phyloP scores from a whole-genome alignment of 768 basidiomycete genomes.

The Tremella mesenterica region DNA sequence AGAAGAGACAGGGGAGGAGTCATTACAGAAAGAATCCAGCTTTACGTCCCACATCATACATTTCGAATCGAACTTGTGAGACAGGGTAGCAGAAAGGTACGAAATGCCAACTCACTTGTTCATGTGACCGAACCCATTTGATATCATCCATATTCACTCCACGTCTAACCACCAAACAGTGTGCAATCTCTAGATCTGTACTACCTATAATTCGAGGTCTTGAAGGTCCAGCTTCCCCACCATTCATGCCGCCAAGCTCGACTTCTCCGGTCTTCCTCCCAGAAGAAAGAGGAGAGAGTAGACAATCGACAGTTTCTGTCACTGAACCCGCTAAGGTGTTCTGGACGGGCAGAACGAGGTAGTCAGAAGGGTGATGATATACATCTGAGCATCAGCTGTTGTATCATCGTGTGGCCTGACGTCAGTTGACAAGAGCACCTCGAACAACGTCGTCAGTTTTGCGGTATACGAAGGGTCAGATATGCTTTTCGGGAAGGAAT shows the following conservation, averaged over 20 bases:
- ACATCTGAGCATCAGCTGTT: conserved; percentile 11
- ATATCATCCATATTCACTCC: conserved; percentile 31
- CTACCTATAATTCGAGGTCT: conserved; percentile 19
- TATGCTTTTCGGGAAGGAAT: no score
- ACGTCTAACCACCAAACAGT: conserved; percentile 29
- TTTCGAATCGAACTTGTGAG: no score
- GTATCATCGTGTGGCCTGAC: no score
- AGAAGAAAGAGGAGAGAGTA: conserved; percentile 9
- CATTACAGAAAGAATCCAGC: no score
- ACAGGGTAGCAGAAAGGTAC: no score
- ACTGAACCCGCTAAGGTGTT: conserved; percentile 42
- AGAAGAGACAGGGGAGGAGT: no score
- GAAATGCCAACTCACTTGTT: conserved; percentile 29
- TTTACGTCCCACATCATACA: no score
- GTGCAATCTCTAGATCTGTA: conserved; percentile 27
- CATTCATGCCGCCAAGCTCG: background rate
- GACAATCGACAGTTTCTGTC: conserved; percentile 32
- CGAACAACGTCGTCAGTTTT: no score
- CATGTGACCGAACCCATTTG: conserved; percentile 38
- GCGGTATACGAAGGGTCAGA: no score
- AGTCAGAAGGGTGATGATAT: conserved; percentile 13
- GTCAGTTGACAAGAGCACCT: no score
- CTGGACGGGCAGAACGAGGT: conserved; percentile 38
- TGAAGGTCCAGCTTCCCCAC: background rate
- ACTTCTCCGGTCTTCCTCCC: no score